Conservation (phyloP, 2,329 filamentous ascomycete species). For the Claviceps sp. region DNA sequence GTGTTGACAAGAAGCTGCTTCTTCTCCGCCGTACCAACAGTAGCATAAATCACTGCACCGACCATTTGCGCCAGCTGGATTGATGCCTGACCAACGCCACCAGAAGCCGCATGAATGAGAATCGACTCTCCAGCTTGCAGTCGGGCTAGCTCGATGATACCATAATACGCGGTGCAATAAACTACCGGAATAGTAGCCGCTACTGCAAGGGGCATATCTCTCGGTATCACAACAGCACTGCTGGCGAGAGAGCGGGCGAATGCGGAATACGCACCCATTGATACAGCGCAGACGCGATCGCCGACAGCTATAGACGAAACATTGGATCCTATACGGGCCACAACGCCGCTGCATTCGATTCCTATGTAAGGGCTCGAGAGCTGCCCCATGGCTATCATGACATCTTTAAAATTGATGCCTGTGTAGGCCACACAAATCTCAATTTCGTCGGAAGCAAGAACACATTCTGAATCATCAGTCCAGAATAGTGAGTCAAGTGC, state of each 20-base stretch:
- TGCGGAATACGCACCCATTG: slow-evolving; percentile 15
- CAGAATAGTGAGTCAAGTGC: slow-evolving; percentile 28
- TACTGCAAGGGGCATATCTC: slow-evolving; percentile 15
- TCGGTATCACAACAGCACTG: slow-evolving; percentile 3
- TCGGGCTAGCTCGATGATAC: slow-evolving; percentile 8
- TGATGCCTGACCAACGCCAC: slow-evolving; percentile 18
- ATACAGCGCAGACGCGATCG: slow-evolving; percentile 13
- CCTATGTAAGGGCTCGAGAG: slow-evolving; percentile 10
- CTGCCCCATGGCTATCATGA: slow-evolving; percentile 13
- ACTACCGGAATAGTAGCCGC: slow-evolving; percentile 13
- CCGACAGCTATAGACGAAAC: slow-evolving; percentile 8
- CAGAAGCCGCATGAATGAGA: slow-evolving; percentile 18
- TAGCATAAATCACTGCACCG: slow-evolving; percentile 16
- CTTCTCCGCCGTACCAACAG: slow-evolving; percentile 17
- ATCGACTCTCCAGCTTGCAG: slow-evolving; percentile 19
- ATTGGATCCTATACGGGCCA: slow-evolving; percentile 8
- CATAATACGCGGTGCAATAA: slow-evolving; percentile 9
- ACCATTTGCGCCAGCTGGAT: slow-evolving; percentile 13
- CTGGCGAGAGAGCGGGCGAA: slow-evolving; percentile 11
- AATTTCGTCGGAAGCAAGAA: slow-evolving; percentile 22
- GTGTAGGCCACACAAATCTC: slow-evolving; percentile 29
- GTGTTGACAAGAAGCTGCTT: slow-evolving; percentile 14
- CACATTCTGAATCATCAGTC: slow-evolving; percentile 17
- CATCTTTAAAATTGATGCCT: slow-evolving; percentile 29
- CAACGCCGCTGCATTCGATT: slow-evolving; percentile 13